These are phyloP conservation scores for Elongisporangium undulatum DNA, from an alignment of 352 stramenopile genomes.

Conservation along the genomic window DNA sequence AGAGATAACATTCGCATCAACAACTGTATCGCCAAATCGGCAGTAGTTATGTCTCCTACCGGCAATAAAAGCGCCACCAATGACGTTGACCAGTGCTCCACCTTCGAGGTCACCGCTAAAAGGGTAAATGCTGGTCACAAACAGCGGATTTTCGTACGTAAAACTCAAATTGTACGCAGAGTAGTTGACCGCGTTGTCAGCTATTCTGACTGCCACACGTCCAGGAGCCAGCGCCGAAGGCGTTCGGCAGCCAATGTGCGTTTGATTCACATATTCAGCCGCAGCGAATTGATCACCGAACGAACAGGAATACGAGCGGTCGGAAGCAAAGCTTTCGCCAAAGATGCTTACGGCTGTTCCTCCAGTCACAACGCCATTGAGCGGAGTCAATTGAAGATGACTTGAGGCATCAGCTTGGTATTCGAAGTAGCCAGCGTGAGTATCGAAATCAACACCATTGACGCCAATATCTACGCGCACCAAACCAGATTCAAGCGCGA, in stretches of 20 bases:
- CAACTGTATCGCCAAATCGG: conserved; percentile 83
- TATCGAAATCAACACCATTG: conserved; percentile 53
- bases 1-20: conserved; percentile 65
- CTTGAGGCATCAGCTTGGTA: conserved; percentile 24
- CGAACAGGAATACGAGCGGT: conserved; percentile 36
- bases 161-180: conserved; percentile 48
- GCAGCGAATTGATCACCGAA: conserved; percentile 39
- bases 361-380: conserved; percentile 35
- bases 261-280: conserved; percentile 46
- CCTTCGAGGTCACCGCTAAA: conserved; percentile 60
- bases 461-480: conserved; percentile 33
- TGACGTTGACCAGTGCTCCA: conserved; percentile 42
- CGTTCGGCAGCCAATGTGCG: conserved; percentile 52
- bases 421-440: conserved; percentile 37
- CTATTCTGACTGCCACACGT: conserved; percentile 39
- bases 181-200: conserved; percentile 53
- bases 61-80: conserved; percentile 53
- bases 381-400: conserved; percentile 23
- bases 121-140: conserved; percentile 52
- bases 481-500: background rate
- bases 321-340: conserved; percentile 20
- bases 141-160: conserved; percentile 40
- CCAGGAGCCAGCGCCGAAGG: conserved; percentile 21
- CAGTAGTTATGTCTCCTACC: conserved; percentile 54
- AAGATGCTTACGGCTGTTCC: conserved; percentile 54